Percentiles rank a stretch among this genome's conserved stretches.
These are phyloP conservation scores for Lanmaoa pseudosensibilis DNA, from an alignment of 768 basidiomycete species.

Conservation along the genomic window DNA sequence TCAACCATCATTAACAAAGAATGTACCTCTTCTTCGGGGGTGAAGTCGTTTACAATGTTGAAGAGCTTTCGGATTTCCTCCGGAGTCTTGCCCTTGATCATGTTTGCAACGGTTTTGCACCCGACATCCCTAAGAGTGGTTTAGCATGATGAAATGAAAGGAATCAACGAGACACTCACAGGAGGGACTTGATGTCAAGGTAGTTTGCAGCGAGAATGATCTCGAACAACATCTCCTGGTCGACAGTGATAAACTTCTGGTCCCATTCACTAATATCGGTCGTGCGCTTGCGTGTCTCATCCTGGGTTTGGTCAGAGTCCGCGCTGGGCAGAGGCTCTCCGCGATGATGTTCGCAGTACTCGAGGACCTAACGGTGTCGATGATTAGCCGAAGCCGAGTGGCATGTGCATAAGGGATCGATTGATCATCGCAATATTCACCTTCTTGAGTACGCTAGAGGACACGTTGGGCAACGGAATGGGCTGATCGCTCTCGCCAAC, in stretches of 20 bases:
- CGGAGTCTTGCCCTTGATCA: slow-evolving; percentile 99
- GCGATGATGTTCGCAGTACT: slow-evolving; percentile 99
- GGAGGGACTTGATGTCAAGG: slow-evolving; percentile 97
- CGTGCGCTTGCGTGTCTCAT: slow-evolving; percentile 96
- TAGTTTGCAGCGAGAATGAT: slow-evolving; percentile 99
- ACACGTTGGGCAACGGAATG: slow-evolving; percentile 93
- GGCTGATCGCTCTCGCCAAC: slow-evolving; percentile 93
- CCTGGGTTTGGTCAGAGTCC: slow-evolving; percentile 77
- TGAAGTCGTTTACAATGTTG: slow-evolving; percentile 98
- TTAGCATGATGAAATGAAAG: slow-evolving; percentile 2
- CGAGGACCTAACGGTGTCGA: slow-evolving; percentile 69
- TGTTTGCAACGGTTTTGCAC: slow-evolving; percentile 99
- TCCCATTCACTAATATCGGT: slow-evolving; percentile 99
- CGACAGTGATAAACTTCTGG: slow-evolving; percentile 96
- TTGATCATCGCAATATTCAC: slow-evolving; percentile 37
- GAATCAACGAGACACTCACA: slow-evolving; percentile 53
- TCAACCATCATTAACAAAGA: not conserved
- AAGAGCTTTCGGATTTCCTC: slow-evolving; percentile 99
- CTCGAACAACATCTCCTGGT: slow-evolving; percentile 99
- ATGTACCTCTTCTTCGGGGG: slow-evolving; percentile 95
- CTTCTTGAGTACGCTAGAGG: slow-evolving; percentile 91
- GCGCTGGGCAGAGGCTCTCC: slow-evolving; percentile 92
- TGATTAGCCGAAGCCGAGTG: slow-evolving; percentile 6
- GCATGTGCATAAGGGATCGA: not conserved
- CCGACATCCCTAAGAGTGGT: slow-evolving; percentile 77